Conservation (phyloP, 805 yeast species). For the Ogataea ramenticola region DNA sequence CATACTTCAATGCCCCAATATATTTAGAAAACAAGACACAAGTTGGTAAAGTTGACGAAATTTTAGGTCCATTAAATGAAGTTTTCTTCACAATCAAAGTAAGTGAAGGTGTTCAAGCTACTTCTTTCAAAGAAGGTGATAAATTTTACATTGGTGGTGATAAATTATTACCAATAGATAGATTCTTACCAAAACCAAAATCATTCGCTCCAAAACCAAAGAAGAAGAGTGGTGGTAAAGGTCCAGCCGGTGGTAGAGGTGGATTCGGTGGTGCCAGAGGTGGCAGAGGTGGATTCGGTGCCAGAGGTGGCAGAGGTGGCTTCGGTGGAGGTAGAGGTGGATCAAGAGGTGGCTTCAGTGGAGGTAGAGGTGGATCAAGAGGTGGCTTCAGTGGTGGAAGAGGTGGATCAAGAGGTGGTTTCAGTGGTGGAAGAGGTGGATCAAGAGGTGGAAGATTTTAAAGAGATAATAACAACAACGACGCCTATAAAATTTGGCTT, state of each 20-base stretch:
- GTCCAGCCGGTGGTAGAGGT: constrained; percentile 43
- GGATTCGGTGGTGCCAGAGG: constrained; percentile 40
- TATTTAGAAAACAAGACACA: constrained; percentile 93
- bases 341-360: constrained; percentile 22
- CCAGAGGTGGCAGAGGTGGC: constrained; percentile 37
- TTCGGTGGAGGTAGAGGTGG: constrained; percentile 32
- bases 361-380: constrained; percentile 12
- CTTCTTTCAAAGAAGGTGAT: constrained; percentile 91
- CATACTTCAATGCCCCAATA: constrained; percentile 98
- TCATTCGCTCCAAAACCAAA: constrained; percentile 76
- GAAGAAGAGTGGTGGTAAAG: constrained; percentile 56
- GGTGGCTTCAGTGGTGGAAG: constrained; percentile 1
- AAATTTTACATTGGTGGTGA: constrained; percentile 94
- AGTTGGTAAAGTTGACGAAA: constrained; percentile 97
- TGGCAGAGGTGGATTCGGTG: constrained; percentile 33
- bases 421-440: background rate
- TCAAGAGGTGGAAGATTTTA: background rate
- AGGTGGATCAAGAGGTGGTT: constrained; percentile 1
- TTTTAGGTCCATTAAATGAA: constrained; percentile 94
- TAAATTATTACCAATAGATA: constrained; percentile 88
- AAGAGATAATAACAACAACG: background rate
- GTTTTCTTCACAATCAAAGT: constrained; percentile 97
- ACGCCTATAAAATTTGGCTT: too few relatives aligned
- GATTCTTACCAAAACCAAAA: constrained; percentile 96
- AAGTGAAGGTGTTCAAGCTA: constrained; percentile 91